Percentiles rank a stretch among this genome's conserved stretches.
Conservation (phyloP, 805 yeast genomes). For the Kluyveromyces wickerhamii region DNA sequence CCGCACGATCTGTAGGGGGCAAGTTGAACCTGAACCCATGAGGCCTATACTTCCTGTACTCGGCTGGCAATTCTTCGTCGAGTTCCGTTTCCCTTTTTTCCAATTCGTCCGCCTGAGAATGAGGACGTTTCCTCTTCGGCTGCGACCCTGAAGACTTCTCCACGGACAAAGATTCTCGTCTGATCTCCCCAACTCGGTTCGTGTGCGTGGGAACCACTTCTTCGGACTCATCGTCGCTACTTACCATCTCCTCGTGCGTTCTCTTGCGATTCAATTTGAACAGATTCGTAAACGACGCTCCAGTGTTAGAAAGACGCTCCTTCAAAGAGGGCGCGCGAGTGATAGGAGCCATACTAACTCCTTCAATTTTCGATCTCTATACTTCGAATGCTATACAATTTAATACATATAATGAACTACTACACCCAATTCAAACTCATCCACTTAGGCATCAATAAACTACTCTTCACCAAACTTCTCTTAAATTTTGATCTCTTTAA, state of each 20-base stretch:
- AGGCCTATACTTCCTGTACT: conserved; percentile 72
- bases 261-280: conserved; percentile 25
- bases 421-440: neutral
- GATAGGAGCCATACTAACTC: conserved; percentile 8
- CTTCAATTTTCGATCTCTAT: neutral
- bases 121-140: conserved; percentile 14
- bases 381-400: neutral
- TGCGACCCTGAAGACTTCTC: neutral
- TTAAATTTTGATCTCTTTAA: no score
- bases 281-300: conserved; percentile 28
- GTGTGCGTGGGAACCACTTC: neutral
- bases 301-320: conserved; percentile 19
- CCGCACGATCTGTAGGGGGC: conserved; percentile 81
- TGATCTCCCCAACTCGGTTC: neutral
- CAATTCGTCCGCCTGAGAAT: conserved; percentile 20
- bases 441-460: no score
- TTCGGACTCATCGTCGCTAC: conserved; percentile 21
- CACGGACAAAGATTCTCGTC: conserved; percentile 7
- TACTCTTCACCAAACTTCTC: no score
- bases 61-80: conserved; percentile 59
- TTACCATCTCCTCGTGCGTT: conserved; percentile 12
- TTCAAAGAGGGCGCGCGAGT: conserved; percentile 16
- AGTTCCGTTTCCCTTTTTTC: conserved; percentile 46
- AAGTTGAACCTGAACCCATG: conserved; percentile 66
- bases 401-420: neutral